Evolutionary conservation across 1,284 basidiomycete genomes (phyloP), one percentile per base, ranked within the genome.

Genomic region (Termitomyces sp.): DNA sequence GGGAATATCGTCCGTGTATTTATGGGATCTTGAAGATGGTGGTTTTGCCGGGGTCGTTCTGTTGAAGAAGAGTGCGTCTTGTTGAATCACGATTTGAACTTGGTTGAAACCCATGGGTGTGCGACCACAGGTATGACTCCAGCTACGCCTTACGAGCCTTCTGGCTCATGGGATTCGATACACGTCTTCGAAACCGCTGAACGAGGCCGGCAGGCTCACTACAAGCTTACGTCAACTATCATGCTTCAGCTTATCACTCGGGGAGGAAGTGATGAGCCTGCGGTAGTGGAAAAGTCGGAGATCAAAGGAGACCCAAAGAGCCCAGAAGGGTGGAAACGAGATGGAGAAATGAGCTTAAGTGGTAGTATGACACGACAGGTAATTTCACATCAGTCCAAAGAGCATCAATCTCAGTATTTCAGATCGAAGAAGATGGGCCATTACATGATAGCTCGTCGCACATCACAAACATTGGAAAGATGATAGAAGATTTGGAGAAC

Each of bases 401-500:
- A 15, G n/a, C 43, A 38, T 24, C 36, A 13, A 43, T 48, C 48
- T 45, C 44, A 28, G 50, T 26, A 24, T 54, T 34, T 54, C 17
- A 95, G 90, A 83, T 83, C 47, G 95, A 98, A 67, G 83, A 89
- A 66, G 91, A 96, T 67, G 86, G 81, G 70, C 83, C 90, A n/a
- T 68, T 96, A 44, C 83, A 88, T 19, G 87, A 88, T 62, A 68
- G 80, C 33, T 80, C 84, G 19, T 88, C 90, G 38, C 97, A 99
- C 71, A 88, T 99, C 55, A 82, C 83, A 50, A 99, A 99, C 72
- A 87, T 91, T 15, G 97, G 97, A 3, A 83, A 82, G 61, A 89
- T 98, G 84, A 87, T 99, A 62, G 97, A 99, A 72, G 96, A 98
- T 62, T 95, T 96, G 90, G 97, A 99, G 74, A 92, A 94, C 68